Conservation (phyloP, 164 flowering plant species). For the Piper longum region DNA sequence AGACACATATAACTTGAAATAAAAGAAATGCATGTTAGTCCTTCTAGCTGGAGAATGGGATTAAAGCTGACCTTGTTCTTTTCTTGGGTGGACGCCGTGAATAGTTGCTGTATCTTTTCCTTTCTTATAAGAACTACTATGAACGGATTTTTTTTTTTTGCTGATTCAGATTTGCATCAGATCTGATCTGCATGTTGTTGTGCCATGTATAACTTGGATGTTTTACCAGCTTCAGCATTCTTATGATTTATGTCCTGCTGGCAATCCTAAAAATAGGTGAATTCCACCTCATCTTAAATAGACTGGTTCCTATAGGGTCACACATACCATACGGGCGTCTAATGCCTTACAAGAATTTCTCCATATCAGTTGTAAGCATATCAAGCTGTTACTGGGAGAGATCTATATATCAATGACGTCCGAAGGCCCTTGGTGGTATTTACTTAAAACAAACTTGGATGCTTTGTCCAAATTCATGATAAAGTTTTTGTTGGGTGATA, state of each 20-base stretch:
- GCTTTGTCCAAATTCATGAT: too few species aligned
- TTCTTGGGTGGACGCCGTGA: neutral
- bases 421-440: neutral
- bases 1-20: too few species aligned
- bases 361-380: constrained; percentile 2
- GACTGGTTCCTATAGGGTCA: constrained; percentile 1
- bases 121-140: too few species aligned
- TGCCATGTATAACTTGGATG: neutral
- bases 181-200: neutral
- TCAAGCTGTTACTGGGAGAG: constrained; percentile 6
- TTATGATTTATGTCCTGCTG: constrained; percentile 2
- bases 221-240: neutral
- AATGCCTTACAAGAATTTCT: constrained; percentile 2
- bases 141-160: neutral
- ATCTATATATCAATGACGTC: neutral
- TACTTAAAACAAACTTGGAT: neutral
- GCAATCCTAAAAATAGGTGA: constrained; percentile 7
- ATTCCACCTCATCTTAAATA: neutral
- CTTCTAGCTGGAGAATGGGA: too few species aligned
- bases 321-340: neutral
- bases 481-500: too few species aligned
- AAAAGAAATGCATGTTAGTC: too few species aligned
- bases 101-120: too few species aligned
- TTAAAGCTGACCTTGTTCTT: neutral
- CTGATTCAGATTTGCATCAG: neutral